phyloP scores from a whole-genome alignment of 2,329 filamentous ascomycete genomes.

The Aspergillus sclerotialis region DNA sequence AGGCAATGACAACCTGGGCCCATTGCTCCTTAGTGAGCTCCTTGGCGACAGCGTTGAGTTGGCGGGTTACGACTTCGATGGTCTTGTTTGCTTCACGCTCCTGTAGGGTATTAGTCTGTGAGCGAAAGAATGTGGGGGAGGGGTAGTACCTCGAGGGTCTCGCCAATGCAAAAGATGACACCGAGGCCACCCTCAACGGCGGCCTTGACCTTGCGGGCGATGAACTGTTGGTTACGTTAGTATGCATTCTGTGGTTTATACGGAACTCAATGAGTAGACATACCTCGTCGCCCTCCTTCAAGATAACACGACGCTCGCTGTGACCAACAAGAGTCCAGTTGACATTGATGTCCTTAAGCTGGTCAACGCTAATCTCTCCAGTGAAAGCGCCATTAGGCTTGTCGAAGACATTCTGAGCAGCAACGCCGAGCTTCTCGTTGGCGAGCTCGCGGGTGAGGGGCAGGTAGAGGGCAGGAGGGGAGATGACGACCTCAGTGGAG shows the following conservation, averaged over 20 bases:
- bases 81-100: slow-evolving; percentile 82
- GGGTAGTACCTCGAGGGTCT: slow-evolving; percentile 65
- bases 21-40: slow-evolving; percentile 65
- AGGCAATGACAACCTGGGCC: slow-evolving; percentile 91
- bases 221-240: slow-evolving; percentile 43
- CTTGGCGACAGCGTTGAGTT: slow-evolving; percentile 76
- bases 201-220: slow-evolving; percentile 91
- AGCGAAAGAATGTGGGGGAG: slow-evolving; percentile 9
- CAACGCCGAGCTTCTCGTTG: slow-evolving; percentile 70
- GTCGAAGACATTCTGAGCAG: slow-evolving; percentile 95
- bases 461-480: slow-evolving; percentile 86
- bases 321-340: slow-evolving; percentile 90
- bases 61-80: slow-evolving; percentile 62
- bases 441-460: slow-evolving; percentile 74
- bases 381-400: slow-evolving; percentile 96
- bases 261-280: slow-evolving; percentile 7
- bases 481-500: slow-evolving; percentile 79
- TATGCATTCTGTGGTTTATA: background rate
- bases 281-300: slow-evolving; percentile 73
- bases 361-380: slow-evolving; percentile 86
- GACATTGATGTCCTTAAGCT: slow-evolving; percentile 83
- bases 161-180: slow-evolving; percentile 96
- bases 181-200: slow-evolving; percentile 78
- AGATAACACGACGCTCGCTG: slow-evolving; percentile 86
- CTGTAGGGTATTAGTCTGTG: slow-evolving; percentile 29